Base-by-base conservation (phyloP, 306 rosid genomes). In the Gillenia trifoliata region DNA sequence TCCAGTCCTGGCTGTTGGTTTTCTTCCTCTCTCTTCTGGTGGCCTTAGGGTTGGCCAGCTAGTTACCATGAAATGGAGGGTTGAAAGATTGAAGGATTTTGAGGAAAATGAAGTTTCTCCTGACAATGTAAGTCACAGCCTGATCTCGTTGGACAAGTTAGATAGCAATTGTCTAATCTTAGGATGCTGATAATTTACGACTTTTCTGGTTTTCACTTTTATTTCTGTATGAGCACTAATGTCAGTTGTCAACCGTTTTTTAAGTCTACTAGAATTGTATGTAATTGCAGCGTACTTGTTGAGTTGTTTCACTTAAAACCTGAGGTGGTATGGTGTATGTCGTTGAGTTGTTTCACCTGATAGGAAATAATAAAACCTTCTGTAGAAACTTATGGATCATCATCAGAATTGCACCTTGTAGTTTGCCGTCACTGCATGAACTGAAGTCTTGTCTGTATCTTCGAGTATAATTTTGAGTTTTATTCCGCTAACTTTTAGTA, bases 21-120 rank as follows among this genome's bases (percentile, higher is more conserved):
- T 95, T 92, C 98, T 92, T 81, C 90, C 99, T 83, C 92, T 95
- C 55, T 89, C 96, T 83, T 92, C 99, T 19, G 83, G 81, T 77
- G 88, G 97, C 73, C 89, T 89, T 16, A 86, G 89, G 87, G 98
- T 92, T 74, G 98, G 98, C 75, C 91, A 94, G 77, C 89, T 88
- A 68, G 80, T 94, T 84, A 88, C 87, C 74, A 92, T 95, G 96
- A 88, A 88, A 81, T 95, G 99, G 99, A 90, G 98, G 85, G 87
- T 95, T 80, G 98, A 95, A 86, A 89, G 98, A 77, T 77, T 95
- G 56, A 90, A 90, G 73, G 84, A 89, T 81, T 90, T 87, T 73
- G 82, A 89, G 50, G 86, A 83, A 72, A 82, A 56, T 26, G 86
- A 84, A 79, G 79, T 71, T 78, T 73, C 88, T 54, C 73, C 83